Evolutionary conservation across 106 monocot genomes (phyloP).

Genomic region (Apostasia shenzhenica): DNA sequence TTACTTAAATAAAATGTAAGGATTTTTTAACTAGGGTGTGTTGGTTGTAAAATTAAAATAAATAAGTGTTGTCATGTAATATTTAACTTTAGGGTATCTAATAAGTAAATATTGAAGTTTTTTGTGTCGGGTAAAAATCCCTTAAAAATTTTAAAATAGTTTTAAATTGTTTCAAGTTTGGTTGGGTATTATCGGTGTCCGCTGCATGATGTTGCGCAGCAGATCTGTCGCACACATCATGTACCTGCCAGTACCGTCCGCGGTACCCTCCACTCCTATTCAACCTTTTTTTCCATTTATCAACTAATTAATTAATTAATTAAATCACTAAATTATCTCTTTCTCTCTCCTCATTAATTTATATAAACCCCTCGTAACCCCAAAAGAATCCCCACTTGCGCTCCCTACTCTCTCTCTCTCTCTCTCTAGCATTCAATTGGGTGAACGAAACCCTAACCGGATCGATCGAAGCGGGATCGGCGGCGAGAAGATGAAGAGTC

Average conservation of each 20-base stretch:
- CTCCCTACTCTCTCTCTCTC: neutral
- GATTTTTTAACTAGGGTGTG: no score
- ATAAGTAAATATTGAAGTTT: no score
- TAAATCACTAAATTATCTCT: neutral
- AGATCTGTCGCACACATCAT: neutral
- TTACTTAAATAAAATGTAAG: no score
- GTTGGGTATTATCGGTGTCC: no score
- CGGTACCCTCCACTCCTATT: slow-evolving; percentile 5
- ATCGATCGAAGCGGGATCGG: neutral
- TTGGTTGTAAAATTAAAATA: no score
- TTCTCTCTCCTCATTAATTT: neutral
- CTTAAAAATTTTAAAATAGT: no score
- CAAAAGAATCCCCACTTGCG: neutral
- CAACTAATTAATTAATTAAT: neutral
- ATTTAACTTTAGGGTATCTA: no score
- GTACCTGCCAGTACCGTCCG: slow-evolving; percentile 4
- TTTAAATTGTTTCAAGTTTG: no score
- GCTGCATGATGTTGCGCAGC: no score
- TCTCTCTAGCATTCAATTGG: neutral
- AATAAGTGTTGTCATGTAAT: no score
- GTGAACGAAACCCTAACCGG: neutral
- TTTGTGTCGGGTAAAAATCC: no score
- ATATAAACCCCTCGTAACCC: neutral
- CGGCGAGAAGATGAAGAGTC: slow-evolving; percentile 22
- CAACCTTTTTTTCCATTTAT: neutral